Base-by-base conservation (phyloP, 306 rosid genomes). In the Sesbania bispinosa region DNA sequence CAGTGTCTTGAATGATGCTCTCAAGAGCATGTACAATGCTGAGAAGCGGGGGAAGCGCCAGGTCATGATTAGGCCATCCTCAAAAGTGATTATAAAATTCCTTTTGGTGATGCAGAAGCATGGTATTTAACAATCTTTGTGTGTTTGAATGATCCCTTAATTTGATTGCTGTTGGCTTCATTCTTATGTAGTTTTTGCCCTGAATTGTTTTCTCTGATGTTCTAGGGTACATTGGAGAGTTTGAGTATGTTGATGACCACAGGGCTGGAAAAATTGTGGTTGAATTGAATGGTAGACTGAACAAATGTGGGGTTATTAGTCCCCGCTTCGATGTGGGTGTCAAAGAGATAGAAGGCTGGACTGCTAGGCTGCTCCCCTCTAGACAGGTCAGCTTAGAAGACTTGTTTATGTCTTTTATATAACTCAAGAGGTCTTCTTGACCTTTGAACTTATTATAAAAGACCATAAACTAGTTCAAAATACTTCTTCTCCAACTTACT, bases 11-110 rank as follows among this genome's bases (percentile, higher is more conserved):
- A 82, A 82, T 23, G 86, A 82, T 74, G 86, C 86, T 78, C 83
- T 82, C 8, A 82, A 82, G 76, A 78, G 83, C 69, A 82, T 82
- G 86, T 82, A 82, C 75, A 82, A 82, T 78, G 86, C 86, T 26
- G 86, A 82, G 78, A 82, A 82, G 68, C 55, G 83, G 43, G 86
- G 86, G 14, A 82, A 82, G 43, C 86, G 86, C 8, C 86, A 82
- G 62, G 86, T 78, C 29, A 82, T 82, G 86, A 82, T 82, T 11
- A 69, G 83, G 75, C 86, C 86, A 2, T 82, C 83, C 3, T 82
- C 86, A 11, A 82, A 82, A 64, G 86, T 82, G 9, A 68, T 82
- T 18, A 77, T 82, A 33, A 82, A 82, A 24, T 82, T 82, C 55
- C 86, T 82, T 32, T 24, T 69, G 60, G 86, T 82, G 7, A 82